phyloP scores from a whole-genome alignment of 768 basidiomycete species.

The Podaxis rugospora region DNA sequence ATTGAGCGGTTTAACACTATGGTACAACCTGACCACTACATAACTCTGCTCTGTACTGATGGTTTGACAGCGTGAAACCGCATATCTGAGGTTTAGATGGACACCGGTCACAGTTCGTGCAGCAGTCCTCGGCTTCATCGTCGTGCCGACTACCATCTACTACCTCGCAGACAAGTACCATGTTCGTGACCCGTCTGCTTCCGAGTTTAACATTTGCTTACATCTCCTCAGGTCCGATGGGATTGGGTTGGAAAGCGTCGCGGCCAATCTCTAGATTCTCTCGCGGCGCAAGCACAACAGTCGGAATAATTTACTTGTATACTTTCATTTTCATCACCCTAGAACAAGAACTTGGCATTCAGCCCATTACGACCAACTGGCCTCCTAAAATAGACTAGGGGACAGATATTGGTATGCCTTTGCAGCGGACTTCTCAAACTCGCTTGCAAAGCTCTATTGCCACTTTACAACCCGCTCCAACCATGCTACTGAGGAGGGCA shows the following conservation, averaged over 20 bases:
- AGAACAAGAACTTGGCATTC: not conserved
- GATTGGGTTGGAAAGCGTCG: conserved; percentile 45
- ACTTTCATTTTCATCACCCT: not conserved
- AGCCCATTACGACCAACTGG: not conserved
- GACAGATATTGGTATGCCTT: not conserved
- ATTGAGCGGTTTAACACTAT: conserved; percentile 53
- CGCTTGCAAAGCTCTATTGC: conserved; percentile 90
- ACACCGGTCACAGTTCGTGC: conserved; percentile 63
- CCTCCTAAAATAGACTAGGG: not conserved
- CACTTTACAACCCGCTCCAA: conserved; percentile 82
- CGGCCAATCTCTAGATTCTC: conserved; percentile 27
- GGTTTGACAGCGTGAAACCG: conserved; percentile 65
- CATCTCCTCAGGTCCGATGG: conserved; percentile 41
- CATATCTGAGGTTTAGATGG: conserved; percentile 81
- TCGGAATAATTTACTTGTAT: conserved; percentile 10
- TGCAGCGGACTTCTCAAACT: conserved; percentile 37
- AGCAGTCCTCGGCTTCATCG: conserved; percentile 56
- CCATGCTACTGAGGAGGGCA: conserved; percentile 79
- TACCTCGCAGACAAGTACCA: conserved; percentile 43
- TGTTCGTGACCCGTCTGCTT: conserved; percentile 23
- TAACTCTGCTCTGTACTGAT: conserved; percentile 9
- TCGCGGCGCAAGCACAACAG: conserved; percentile 15
- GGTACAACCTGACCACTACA: conserved; percentile 25
- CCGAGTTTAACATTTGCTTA: conserved; percentile 3
- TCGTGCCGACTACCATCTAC: conserved; percentile 58